These are phyloP conservation scores for Linaria vulgaris DNA, from an alignment of 257 asterid species.

Conservation along the genomic window DNA sequence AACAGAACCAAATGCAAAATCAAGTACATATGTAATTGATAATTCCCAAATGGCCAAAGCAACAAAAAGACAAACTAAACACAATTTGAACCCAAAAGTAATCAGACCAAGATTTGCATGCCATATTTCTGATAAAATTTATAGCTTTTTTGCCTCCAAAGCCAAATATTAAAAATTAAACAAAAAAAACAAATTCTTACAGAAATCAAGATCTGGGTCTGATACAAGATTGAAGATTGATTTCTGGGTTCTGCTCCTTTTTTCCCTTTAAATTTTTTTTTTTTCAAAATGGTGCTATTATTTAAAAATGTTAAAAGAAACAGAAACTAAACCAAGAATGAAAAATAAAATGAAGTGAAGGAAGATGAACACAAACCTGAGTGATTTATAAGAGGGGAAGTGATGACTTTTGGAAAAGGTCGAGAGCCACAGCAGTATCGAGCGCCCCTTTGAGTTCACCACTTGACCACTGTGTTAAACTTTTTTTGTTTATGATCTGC, in stretches of 20 bases:
- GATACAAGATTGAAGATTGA: neutral
- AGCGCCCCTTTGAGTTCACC: neutral
- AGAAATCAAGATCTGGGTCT: slow-evolving; percentile 16
- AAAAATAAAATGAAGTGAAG: too few relatives aligned
- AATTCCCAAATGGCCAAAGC: too few relatives aligned
- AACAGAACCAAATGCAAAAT: neutral
- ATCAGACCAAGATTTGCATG: neutral
- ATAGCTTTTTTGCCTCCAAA: neutral
- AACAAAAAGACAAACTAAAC: neutral
- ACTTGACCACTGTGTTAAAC: neutral
- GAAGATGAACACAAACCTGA: too few relatives aligned
- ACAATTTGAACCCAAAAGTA: too few relatives aligned
- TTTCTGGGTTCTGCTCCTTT: neutral
- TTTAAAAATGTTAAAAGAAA: neutral
- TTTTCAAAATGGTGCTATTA: neutral
- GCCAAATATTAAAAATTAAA: neutral
- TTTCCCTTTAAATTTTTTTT: neutral
- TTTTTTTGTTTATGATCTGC: neutral
- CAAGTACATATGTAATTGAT: neutral
- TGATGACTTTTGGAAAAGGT: neutral
- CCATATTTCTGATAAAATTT: neutral
- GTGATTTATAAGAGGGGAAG: neutral
- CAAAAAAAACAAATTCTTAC: neutral
- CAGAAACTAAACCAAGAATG: neutral
- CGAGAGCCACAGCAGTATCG: neutral